Evolutionary conservation across 1,139 yeast species (phyloP).

Genomic region (Ashbya aceris): DNA sequence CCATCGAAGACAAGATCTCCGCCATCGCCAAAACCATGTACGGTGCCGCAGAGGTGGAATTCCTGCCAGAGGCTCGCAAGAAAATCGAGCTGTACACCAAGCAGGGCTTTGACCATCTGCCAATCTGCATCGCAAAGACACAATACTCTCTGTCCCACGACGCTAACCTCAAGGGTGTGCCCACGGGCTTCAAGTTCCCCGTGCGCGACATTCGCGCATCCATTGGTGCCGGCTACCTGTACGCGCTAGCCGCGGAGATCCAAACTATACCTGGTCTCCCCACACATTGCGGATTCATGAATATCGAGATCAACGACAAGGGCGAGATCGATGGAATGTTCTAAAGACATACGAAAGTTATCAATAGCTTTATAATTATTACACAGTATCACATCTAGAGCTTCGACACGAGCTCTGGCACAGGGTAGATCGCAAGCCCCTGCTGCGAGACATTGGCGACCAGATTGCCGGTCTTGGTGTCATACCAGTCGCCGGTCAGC

Average conservation of each 20-base stretch:
- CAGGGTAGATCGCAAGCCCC: slow-evolving; percentile 38
- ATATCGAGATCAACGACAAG: slow-evolving; percentile 85
- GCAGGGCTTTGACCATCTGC: slow-evolving; percentile 88
- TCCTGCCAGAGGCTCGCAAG: slow-evolving; percentile 73
- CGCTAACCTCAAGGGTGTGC: slow-evolving; percentile 88
- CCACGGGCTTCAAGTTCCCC: slow-evolving; percentile 89
- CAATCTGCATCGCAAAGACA: slow-evolving; percentile 95
- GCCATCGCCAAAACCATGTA: slow-evolving; percentile 85
- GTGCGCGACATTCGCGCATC: slow-evolving; percentile 90
- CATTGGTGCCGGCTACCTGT: slow-evolving; percentile 93
- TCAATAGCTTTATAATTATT: slow-evolving; percentile 5
- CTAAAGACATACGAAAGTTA: slow-evolving; percentile 31
- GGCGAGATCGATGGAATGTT: slow-evolving; percentile 95
- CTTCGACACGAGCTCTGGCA: slow-evolving; percentile 6
- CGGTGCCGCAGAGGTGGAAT: slow-evolving; percentile 86
- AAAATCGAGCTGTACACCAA: slow-evolving; percentile 76
- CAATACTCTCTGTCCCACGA: slow-evolving; percentile 96
- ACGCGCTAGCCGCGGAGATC: slow-evolving; percentile 94
- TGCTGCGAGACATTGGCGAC: slow-evolving; percentile 63
- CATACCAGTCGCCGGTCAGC: slow-evolving; percentile 50
- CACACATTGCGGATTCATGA: slow-evolving; percentile 94
- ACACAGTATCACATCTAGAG: no score
- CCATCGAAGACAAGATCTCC: slow-evolving; percentile 77
- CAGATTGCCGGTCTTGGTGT: slow-evolving; percentile 40
- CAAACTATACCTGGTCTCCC: slow-evolving; percentile 97